phyloP scores from a whole-genome alignment of 192 early-diverging fungal genomes.

The Mortierella alpina region DNA sequence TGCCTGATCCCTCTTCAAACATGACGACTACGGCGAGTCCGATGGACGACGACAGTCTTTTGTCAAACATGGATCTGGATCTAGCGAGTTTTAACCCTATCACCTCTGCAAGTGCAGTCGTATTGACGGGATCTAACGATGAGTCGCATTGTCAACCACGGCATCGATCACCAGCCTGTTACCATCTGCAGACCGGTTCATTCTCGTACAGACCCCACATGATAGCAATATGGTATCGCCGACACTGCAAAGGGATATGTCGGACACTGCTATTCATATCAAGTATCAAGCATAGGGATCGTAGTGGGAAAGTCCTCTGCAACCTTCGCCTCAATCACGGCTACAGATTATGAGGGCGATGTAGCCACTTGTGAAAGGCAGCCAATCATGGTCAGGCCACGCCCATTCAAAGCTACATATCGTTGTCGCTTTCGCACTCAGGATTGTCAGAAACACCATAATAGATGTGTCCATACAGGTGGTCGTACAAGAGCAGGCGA shows the following conservation, averaged over 20 bases:
- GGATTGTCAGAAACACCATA: slow-evolving; percentile 30
- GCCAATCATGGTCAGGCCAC: too few relatives aligned
- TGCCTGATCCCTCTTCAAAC: slow-evolving; percentile 4
- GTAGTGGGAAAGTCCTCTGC: neutral
- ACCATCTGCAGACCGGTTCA: slow-evolving; percentile 13
- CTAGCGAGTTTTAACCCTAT: slow-evolving; percentile 21
- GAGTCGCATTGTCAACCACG: neutral
- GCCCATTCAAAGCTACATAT: slow-evolving; percentile 44
- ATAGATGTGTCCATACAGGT: slow-evolving; percentile 43
- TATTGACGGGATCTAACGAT: slow-evolving; percentile 7
- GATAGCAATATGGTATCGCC: slow-evolving; percentile 28
- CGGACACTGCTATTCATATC: neutral
- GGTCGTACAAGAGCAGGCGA: slow-evolving; percentile 35
- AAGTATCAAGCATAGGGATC: too few relatives aligned
- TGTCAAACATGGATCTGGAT: slow-evolving; percentile 37
- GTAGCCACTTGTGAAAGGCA: too few relatives aligned
- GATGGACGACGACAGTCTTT: slow-evolving; percentile 30
- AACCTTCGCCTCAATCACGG: neutral
- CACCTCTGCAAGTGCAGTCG: slow-evolving; percentile 16
- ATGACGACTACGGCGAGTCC: slow-evolving; percentile 21
- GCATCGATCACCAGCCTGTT: neutral
- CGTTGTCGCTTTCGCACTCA: slow-evolving; percentile 39
- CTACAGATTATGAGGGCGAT: too few relatives aligned
- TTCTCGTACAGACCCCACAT: slow-evolving; percentile 5
- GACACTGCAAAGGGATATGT: neutral